Base-by-base conservation (phyloP, 257 asterid genomes). In the Knoxia roxburghii region DNA sequence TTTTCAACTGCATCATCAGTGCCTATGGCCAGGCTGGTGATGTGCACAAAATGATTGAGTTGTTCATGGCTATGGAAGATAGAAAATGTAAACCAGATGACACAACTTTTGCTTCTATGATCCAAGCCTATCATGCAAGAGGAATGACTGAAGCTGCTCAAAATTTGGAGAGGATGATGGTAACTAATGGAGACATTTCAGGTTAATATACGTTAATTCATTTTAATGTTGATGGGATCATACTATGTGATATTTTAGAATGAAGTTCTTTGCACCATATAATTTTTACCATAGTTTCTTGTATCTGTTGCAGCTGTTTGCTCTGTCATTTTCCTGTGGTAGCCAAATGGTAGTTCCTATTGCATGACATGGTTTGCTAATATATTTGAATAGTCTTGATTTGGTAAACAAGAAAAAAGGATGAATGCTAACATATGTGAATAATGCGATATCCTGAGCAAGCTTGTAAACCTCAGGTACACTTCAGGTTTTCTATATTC, bases 11-110 rank as follows among this genome's bases (percentile, higher is more conserved):
- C 61, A 67, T 83, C 59, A 86, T 93, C 61, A 79, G 78, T 73
- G 95, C 90, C 40, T 93, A 75, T 73, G 98, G 97, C 54, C 87
- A 70, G 56, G 87, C 85, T 39, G 97, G 97, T 51, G 81, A 93
- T 72, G 62, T 88, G 29, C 85, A 81, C 63, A 86, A 61, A 64
- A 90, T 93, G 92, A 78, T 66, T 82, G 94, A 88, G 76, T 18
- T 86, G 24, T 90, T 82, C 64, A 64, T 65, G 71, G 84, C 82
- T 60, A 89, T 93, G 94, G 81, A 85, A 75, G 86, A 79, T 49
- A 63, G 71, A 53, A 83, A 85, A 64, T 93, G 96, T 76, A 75
- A 79, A 77, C 96, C 98, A 9, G 91, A 93, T 66, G 43, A 81
- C 65, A 74, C 79, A 71, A 93, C 97, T 37, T 83, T 82, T 78